Evolutionary conservation across 2,329 filamentous ascomycete genomes (phyloP).

Genomic region (Trichoderma guizhouense): DNA sequence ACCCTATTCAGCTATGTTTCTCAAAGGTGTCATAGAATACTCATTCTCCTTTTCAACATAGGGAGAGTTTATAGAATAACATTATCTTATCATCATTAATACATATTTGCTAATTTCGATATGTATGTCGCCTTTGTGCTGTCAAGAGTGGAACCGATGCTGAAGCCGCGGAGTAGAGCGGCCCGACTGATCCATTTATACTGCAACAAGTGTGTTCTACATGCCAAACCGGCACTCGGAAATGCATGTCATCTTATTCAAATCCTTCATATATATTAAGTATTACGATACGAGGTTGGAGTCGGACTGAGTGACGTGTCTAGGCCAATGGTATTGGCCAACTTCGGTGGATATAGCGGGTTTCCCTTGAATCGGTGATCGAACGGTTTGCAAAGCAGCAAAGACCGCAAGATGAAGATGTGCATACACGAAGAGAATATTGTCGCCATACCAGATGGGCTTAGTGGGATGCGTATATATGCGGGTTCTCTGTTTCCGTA

Average conservation of each 20-base stretch:
- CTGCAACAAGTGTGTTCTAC: not conserved
- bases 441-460: no score
- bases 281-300: no score
- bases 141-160: not conserved
- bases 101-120: not conserved
- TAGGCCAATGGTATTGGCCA: not conserved
- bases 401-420: no score
- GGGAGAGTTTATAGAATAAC: not conserved
- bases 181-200: not conserved
- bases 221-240: not conserved
- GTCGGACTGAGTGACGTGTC: no score
- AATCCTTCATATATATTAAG: no score
- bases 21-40: not conserved
- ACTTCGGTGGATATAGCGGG: fast-evolving
- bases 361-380: not conserved
- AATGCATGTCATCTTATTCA: not conserved
- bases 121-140: no score
- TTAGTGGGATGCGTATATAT: no score
- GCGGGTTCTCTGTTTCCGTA: no score
- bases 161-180: not conserved
- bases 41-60: not conserved
- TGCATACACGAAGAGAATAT: not conserved
- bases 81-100: not conserved
- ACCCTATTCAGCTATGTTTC: not conserved
- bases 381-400: no score